Base-by-base conservation (phyloP, 2,329 filamentous ascomycete species). In the Ceratocystis eucalypticola region DNA sequence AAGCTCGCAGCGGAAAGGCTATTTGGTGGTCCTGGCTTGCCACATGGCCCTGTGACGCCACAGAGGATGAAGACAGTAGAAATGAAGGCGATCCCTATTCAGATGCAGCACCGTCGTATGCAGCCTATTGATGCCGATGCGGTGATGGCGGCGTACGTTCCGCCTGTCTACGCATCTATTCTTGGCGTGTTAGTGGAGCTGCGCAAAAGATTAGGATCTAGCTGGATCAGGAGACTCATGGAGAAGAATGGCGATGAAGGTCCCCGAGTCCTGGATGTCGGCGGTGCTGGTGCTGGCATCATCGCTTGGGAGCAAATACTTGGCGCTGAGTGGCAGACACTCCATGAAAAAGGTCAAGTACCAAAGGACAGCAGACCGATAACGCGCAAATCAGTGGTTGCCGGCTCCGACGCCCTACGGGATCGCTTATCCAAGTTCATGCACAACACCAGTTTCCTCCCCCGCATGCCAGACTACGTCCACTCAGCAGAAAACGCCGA, bases 371-470 rank as follows among this genome's bases (percentile, higher is more conserved):
- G 72, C 0, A 70, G 71, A 28, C 83, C 85, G 0, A 79, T 82
- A 2, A 89, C 90, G 1, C 91, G 88, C 73, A 88, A 88, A 65
- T 92, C 90, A 0, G 91, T 96, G 1, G 77, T 97, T 2, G 85
- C 89, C 1, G 91, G 86, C 0, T 88, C 90, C 0, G 84, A 91
- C 69, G 78, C 84, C 1, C 79, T 99, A 33, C 85, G 91, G 20
- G 80, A 88, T 66, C 87, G 91, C 41, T 80, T 91, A 28, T 90
- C 91, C 70, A 80, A 79, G 20, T 83, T 97, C 69, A 78, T 99
- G 12, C 82, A 95, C 46, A 88, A 96, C 73, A 97, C 94, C 0
- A 95, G 89, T 0, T 96, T 99, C 73, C 80, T 99, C 6, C 92
- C 93, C 6, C 86, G 92, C 3, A 78, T 97, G n/a, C 94, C 94